phyloP scores from a whole-genome alignment of 129 eudicot species.

The Flaveria sonorensis region DNA sequence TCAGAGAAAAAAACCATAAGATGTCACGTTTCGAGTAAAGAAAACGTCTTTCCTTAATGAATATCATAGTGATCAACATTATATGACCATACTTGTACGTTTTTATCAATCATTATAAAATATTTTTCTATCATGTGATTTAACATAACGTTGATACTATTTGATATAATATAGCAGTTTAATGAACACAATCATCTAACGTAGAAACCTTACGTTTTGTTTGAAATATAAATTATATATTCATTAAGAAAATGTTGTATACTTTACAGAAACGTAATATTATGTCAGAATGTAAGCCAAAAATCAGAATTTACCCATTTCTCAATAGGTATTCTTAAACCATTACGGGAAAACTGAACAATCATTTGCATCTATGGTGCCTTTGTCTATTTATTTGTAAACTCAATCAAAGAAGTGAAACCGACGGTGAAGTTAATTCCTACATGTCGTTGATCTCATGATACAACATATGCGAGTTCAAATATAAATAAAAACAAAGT shows the following conservation, averaged over 20 bases:
- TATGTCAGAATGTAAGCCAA: not conserved
- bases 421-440: constrained; percentile 21
- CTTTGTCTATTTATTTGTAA: constrained; percentile 23
- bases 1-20: too few species aligned
- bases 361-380: constrained; percentile 21
- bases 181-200: too few species aligned
- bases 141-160: too few species aligned
- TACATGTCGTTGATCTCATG: constrained; percentile 32
- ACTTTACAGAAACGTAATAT: not conserved
- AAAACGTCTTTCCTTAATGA: too few species aligned
- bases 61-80: too few species aligned
- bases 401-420: constrained; percentile 19
- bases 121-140: too few species aligned
- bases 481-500: not conserved
- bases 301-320: not conserved
- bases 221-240: not conserved
- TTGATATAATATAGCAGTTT: too few species aligned
- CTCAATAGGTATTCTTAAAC: not conserved
- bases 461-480: constrained; percentile 39
- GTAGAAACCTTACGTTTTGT: not conserved
- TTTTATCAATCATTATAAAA: too few species aligned
- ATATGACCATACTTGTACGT: too few species aligned
- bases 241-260: not conserved
- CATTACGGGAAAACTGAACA: constrained; percentile 14
- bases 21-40: too few species aligned